These are phyloP conservation scores for Fusarium sublunatum DNA, from an alignment of 2,329 filamentous ascomycete genomes.

Conservation along the genomic window DNA sequence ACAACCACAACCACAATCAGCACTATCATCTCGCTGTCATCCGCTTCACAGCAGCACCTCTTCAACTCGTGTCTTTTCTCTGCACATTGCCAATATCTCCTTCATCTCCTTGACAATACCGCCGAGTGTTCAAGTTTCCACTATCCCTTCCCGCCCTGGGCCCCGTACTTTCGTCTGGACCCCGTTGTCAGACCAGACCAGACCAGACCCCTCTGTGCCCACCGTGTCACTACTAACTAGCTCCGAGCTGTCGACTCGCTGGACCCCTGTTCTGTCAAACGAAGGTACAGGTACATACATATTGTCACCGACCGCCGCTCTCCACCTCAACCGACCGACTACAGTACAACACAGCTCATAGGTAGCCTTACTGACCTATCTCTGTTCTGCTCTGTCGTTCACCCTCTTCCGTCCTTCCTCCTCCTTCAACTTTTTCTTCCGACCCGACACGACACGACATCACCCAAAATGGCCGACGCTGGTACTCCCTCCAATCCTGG, in stretches of 20 bases:
- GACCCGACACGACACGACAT: conserved; percentile 33
- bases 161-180: conserved; percentile 16
- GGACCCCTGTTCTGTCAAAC: conserved; percentile 43
- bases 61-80: conserved; percentile 4
- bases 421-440: conserved; percentile 28
- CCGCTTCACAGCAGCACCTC: neutral
- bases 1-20: neutral
- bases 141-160: conserved; percentile 18
- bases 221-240: conserved; percentile 40
- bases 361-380: conserved; percentile 43
- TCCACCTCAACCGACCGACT: conserved; percentile 46
- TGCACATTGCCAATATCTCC: conserved; percentile 3
- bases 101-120: conserved; percentile 7
- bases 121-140: conserved; percentile 22
- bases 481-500: conserved; percentile 70
- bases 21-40: too few relatives aligned
- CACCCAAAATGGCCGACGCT: conserved; percentile 79
- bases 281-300: conserved; percentile 41
- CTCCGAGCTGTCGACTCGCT: conserved; percentile 29
- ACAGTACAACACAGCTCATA: conserved; percentile 41
- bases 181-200: conserved; percentile 31
- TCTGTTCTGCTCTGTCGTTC: conserved; percentile 39
- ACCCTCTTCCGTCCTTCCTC: conserved; percentile 25
- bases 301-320: conserved; percentile 46
- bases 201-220: conserved; percentile 28